These are phyloP conservation scores for Fusarium praegraminearum DNA, from an alignment of 2,329 filamentous ascomycete genomes.

Conservation along the genomic window DNA sequence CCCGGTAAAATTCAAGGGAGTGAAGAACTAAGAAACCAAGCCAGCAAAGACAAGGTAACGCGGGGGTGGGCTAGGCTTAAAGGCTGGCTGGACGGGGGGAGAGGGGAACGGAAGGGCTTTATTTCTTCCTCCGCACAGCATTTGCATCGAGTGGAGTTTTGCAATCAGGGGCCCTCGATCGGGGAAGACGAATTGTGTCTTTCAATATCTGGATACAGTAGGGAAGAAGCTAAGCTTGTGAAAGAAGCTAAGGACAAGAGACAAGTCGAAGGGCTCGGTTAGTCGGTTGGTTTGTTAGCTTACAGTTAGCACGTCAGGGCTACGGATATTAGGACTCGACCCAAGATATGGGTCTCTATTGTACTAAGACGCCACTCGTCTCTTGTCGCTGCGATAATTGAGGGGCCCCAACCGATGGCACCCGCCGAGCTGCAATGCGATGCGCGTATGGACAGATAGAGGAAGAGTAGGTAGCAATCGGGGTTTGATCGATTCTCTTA, in stretches of 20 bases:
- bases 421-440: not conserved
- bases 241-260: not conserved
- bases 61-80: constrained; percentile 35
- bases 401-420: not conserved
- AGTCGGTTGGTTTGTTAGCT: not conserved
- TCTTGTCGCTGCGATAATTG: constrained; percentile 6
- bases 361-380: not conserved
- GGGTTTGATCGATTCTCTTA: not conserved
- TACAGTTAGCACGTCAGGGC: constrained; percentile 1
- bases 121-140: constrained; percentile 22
- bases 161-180: not conserved
- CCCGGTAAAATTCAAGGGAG: not conserved
- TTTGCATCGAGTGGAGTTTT: constrained; percentile 19
- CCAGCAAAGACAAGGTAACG: constrained; percentile 23
- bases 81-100: not conserved
- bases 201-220: not conserved
- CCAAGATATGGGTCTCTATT: not conserved
- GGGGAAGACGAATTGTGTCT: not conserved
- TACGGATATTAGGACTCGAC: constrained; percentile 4
- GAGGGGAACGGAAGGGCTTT: constrained; percentile 20
- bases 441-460: not conserved
- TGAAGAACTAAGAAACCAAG: not conserved
- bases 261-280: not conserved
- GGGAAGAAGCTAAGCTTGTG: not conserved
- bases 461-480: not conserved